Evolutionary conservation across 2,329 filamentous ascomycete genomes (phyloP).

Genomic region (Cladosporium oxysporum): DNA sequence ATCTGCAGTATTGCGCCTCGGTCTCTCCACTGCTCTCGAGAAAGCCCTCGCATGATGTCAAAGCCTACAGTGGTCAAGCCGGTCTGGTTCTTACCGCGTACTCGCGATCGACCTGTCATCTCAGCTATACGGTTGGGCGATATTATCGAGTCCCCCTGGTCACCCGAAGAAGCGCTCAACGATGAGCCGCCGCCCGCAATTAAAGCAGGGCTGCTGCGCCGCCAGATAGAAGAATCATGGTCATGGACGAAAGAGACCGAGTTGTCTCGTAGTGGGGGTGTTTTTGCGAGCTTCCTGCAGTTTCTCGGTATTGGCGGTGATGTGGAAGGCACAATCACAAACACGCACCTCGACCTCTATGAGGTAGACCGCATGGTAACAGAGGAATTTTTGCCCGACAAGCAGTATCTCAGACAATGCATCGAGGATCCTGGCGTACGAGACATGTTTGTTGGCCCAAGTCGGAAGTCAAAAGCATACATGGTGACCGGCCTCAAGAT

Average conservation of each 20-base stretch:
- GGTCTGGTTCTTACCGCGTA: background rate
- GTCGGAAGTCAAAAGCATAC: background rate
- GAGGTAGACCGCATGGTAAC: background rate
- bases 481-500: slow-evolving; percentile 10
- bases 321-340: background rate
- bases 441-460: background rate
- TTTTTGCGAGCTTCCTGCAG: background rate
- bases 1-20: background rate
- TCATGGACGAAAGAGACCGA: background rate
- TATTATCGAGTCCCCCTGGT: background rate
- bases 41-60: background rate
- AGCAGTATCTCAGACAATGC: slow-evolving; percentile 9
- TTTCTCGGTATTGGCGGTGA: slow-evolving; percentile 1
- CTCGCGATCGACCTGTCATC: background rate
- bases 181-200: background rate
- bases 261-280: background rate
- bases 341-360: background rate
- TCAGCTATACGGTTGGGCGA: background rate
- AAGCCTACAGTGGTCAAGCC: background rate
- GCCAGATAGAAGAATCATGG: background rate
- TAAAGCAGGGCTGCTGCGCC: background rate
- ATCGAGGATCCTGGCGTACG: background rate
- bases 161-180: slow-evolving; percentile 7
- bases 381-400: background rate
- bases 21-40: background rate